Base-by-base conservation (phyloP, 1,284 basidiomycete genomes). In the Puccinia polysora region DNA sequence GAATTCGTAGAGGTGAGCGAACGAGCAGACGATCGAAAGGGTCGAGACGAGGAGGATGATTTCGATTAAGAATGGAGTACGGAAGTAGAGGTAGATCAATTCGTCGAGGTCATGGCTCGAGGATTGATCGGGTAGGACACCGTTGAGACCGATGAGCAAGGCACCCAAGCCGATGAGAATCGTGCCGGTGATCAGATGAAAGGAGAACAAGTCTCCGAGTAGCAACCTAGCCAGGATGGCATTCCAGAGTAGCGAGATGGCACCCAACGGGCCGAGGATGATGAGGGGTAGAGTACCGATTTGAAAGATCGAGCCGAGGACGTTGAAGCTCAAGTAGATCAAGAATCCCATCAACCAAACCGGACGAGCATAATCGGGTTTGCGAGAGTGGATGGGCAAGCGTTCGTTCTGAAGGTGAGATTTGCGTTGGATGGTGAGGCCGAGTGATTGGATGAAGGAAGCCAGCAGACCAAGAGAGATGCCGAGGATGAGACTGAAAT, bases 201-300 rank as follows among this genome's bases (percentile, higher is more conserved):
- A 84, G 4, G 90, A 91, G 81, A 96, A 91, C 23, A 87, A 84
- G 78, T 95, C 92, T 47, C 90, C 90, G 23, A 97, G 84, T 49
- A 97, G 84, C 62, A 95, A 79, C 32, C 87, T 85, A 10, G 93
- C 92, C 76, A 97, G 92, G 77, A 97, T 86, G 2, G 91, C 91
- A 80, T 97, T 97, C 89, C 91, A 97, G 28, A 97, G 84, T 38
- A 97, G 85, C 67, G 74, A 74, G 53, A 85, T 89, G 0, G 93
- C 94, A 23, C 94, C 94, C 1, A 97, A 85, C 0, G 93, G 93
- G 0, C 75, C 91, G 58, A 94, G 87, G 72, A 95, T 91, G 73
- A 94, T 90, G 75, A 95, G 90, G 4, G 91, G 91, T 10, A 97
- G 84, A 0, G 93, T 91, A 5, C 91, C 92, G 67, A 97, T 93